These are phyloP conservation scores for Schrenkiella parvula DNA, from an alignment of 345 rosid species.

Conservation along the genomic window DNA sequence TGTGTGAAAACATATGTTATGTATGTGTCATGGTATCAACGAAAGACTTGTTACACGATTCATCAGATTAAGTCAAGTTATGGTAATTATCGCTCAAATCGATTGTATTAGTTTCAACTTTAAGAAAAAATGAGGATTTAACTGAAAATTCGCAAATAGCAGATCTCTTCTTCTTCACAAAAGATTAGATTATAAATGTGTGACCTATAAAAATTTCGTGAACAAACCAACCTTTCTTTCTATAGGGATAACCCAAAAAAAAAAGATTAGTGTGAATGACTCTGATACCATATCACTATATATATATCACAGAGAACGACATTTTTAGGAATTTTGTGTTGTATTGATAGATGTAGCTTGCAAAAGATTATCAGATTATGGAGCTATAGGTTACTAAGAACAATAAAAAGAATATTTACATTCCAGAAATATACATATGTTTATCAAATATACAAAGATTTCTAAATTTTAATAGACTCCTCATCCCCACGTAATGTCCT, in stretches of 20 bases:
- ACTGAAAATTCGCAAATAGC: neutral
- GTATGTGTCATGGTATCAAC: neutral
- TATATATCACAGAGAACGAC: neutral
- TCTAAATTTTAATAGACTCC: neutral
- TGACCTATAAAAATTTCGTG: neutral
- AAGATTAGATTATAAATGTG: neutral
- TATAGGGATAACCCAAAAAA: neutral
- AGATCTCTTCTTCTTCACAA: neutral
- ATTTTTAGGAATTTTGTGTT: neutral
- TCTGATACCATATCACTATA: neutral
- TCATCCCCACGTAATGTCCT: constrained; percentile 21
- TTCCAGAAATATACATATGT: constrained; percentile 3
- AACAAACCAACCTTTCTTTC: neutral
- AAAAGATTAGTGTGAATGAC: neutral
- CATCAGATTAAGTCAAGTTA: neutral
- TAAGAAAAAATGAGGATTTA: neutral
- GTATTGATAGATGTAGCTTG: neutral
- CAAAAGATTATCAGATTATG: neutral
- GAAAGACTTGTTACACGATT: neutral
- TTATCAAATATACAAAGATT: neutral
- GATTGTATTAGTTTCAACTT: too few relatives aligned
- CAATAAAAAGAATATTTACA: neutral
- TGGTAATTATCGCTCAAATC: neutral
- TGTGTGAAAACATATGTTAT: neutral
- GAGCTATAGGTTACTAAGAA: neutral